phyloP scores from a whole-genome alignment of 106 monocot genomes.

The Dioscorea zingiberensis region DNA sequence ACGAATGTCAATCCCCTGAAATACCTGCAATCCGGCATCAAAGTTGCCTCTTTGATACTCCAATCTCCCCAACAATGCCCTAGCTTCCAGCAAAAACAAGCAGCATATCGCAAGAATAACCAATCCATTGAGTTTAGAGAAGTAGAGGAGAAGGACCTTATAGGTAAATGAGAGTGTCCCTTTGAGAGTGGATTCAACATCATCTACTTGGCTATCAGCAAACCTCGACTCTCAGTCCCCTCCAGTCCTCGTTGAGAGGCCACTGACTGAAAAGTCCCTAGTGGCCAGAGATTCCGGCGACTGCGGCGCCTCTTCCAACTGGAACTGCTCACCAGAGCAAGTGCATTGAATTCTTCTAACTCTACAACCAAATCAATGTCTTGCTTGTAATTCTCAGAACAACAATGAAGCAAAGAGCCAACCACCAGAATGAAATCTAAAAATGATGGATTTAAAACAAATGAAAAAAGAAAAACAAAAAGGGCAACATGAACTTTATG shows the following conservation, averaged over 20 bases:
- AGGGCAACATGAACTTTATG: too few relatives aligned
- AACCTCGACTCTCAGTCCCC: slow-evolving; percentile 44
- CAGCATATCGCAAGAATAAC: not conserved
- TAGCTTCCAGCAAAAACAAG: slow-evolving; percentile 47
- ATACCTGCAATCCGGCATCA: slow-evolving; percentile 82
- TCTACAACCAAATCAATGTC: too few relatives aligned
- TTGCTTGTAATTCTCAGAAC: too few relatives aligned
- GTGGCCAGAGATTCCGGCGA: slow-evolving; percentile 80
- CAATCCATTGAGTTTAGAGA: not conserved
- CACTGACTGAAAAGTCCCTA: slow-evolving; percentile 74
- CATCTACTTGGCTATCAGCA: slow-evolving; percentile 64
- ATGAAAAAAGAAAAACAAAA: too few relatives aligned
- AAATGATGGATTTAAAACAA: too few relatives aligned
- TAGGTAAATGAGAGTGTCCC: slow-evolving; percentile 83
- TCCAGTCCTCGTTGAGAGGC: slow-evolving; percentile 44
- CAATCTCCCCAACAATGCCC: slow-evolving; percentile 79
- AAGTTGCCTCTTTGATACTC: slow-evolving; percentile 86
- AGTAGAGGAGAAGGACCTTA: slow-evolving; percentile 40
- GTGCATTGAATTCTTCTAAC: slow-evolving; percentile 52
- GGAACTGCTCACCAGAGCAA: slow-evolving; percentile 74
- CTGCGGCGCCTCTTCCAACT: slow-evolving; percentile 68
- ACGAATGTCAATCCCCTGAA: slow-evolving; percentile 71
- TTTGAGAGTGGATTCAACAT: slow-evolving; percentile 68
- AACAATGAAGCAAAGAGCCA: too few relatives aligned
- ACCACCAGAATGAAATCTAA: too few relatives aligned